Evolutionary conservation across 2,329 filamentous ascomycete genomes (phyloP), one percentile per base, ranked within the genome.

Genomic region (Penicillium sp.): DNA sequence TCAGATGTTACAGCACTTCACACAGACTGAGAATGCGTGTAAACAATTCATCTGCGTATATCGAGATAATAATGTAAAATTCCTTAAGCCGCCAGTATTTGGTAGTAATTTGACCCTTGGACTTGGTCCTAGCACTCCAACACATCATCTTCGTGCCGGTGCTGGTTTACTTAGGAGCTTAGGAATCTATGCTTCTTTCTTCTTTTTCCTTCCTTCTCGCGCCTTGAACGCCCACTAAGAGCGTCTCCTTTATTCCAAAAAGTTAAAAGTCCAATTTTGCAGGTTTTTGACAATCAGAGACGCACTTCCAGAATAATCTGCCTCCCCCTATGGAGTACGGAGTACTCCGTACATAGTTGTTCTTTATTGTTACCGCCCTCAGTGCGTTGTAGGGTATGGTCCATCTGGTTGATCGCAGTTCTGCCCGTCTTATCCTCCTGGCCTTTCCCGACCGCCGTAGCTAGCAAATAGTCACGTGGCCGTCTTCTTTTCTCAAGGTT

Each of bases 401-500:
- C 9, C 39, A 18, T 22, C 39, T 1, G 18, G 11, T 41, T 31
- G 31, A 2, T 18, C 18, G 31, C 39, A 22, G 14, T 31, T 50
- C 47, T 50, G 47, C 47, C 47, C 4, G 31, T 22, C 33, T 13
- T 36, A 22, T 35, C 14, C 18, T 16, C 14, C 22, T 44, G 24
- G 43, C 43, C 43, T 27, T 22, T 46, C 9, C 49, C 27, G 49
- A 40, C 49, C 35, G 36, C 49, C 49, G 49, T 37, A 51, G 16
- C 35, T 6, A 22, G 22, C 33, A 51, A 11, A 35, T 18, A 44
- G 41, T 58, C 55, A 58, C 31, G 57, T 58, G 51, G 54, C 22
- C n/a, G 11, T 39, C 37, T 51, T 54, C 56, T 62, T 62, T 55
- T 61, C 59, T 61, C 50, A 47, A 55, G 57, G 46, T 53, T 53